Conservation (phyloP, 2,329 filamentous ascomycete genomes). For the Apiospora malaysiana region DNA sequence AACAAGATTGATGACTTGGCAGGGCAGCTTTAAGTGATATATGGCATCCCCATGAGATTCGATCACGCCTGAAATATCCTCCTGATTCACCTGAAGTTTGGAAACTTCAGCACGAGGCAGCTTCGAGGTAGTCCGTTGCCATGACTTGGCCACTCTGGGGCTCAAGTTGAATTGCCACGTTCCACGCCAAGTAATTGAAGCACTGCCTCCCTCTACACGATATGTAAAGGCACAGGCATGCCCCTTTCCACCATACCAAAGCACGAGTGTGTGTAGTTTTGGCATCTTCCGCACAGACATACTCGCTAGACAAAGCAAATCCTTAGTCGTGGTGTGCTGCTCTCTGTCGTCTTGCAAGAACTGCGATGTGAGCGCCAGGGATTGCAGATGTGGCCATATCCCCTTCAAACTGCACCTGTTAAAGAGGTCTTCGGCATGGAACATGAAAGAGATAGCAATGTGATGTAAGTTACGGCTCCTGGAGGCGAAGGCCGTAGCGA, state of each 20-base stretch:
- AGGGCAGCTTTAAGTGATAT: constrained; percentile 38
- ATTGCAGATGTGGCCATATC: constrained; percentile 36
- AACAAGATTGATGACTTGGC: constrained; percentile 38
- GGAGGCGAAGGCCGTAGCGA: not conserved
- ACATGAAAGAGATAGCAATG: not conserved
- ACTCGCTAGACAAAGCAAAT: constrained; percentile 30
- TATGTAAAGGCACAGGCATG: constrained; percentile 44
- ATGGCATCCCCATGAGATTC: constrained; percentile 41
- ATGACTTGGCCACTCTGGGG: constrained; percentile 34
- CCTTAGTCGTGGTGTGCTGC: constrained; percentile 29
- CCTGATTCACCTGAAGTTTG: constrained; percentile 33
- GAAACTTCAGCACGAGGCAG: constrained; percentile 15
- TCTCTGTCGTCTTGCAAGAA: constrained; percentile 30
- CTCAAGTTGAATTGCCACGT: constrained; percentile 40
- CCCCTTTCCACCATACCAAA: constrained; percentile 41
- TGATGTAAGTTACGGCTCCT: not conserved
- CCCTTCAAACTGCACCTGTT: constrained; percentile 25
- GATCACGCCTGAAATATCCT: constrained; percentile 31
- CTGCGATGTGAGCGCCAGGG: constrained; percentile 42
- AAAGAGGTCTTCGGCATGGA: constrained; percentile 27
- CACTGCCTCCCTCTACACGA: constrained; percentile 28
- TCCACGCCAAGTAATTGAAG: constrained; percentile 40
- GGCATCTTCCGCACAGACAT: constrained; percentile 35
- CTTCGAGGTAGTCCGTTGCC: constrained; percentile 32
- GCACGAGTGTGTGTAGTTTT: constrained; percentile 38